A percentile compares a stretch with the other conserved stretches of the same genome.
phyloP scores from a whole-genome alignment of 768 basidiomycete genomes.

The Udeniomyces megalosporus region DNA sequence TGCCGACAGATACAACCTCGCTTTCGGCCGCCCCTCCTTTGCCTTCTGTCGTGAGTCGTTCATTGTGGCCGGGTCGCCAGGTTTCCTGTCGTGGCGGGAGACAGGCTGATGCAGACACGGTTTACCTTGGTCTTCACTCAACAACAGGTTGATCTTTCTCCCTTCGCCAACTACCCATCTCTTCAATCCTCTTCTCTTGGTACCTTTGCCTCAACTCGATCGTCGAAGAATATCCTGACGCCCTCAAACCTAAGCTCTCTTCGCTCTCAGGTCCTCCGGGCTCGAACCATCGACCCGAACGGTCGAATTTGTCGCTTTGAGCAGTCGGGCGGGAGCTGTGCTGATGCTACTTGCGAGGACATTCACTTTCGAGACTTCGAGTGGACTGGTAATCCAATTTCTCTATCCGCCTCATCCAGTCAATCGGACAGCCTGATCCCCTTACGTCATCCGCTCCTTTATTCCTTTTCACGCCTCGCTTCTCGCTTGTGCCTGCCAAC shows the following conservation, averaged over 20 bases:
- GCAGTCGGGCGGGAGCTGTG: constrained; percentile 1
- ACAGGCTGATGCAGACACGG: too few relatives aligned
- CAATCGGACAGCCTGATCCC: not conserved
- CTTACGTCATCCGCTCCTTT: not conserved
- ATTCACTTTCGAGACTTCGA: not conserved
- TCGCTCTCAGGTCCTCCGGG: not conserved
- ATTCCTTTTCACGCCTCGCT: not conserved
- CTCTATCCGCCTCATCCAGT: not conserved
- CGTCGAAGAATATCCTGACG: not conserved
- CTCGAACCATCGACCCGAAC: not conserved
- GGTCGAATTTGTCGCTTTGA: not conserved
- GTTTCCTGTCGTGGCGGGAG: not conserved
- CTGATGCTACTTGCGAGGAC: not conserved
- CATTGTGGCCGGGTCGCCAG: too few relatives aligned
- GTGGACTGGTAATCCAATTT: not conserved
- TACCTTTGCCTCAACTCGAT: not conserved
- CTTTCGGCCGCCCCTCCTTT: too few relatives aligned
- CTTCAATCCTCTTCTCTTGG: not conserved
- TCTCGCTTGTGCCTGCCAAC: not conserved
- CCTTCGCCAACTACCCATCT: constrained; percentile 3
- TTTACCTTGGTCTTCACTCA: too few relatives aligned
- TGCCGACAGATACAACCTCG: too few relatives aligned
- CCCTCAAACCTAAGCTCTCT: not conserved
- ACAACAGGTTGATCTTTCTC: not conserved
- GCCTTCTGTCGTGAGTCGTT: too few relatives aligned